A percentile compares a stretch with the other conserved stretches of the same genome.
Evolutionary conservation across 192 early-diverging fungal species (phyloP).

Genomic region (Backusella westeae): DNA sequence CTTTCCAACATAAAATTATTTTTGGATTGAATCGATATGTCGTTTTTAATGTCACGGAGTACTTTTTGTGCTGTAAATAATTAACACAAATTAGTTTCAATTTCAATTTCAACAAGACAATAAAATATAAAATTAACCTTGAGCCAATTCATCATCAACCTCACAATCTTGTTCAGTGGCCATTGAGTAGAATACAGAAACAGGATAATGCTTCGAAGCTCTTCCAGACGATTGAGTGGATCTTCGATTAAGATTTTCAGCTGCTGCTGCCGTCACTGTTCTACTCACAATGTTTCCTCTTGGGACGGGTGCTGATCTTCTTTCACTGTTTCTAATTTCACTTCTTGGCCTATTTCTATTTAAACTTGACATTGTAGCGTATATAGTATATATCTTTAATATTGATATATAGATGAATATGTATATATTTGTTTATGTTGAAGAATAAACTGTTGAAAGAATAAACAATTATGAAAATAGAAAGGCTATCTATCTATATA

Average conservation of each 20-base stretch:
- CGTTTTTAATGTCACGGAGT: slow-evolving; percentile 81
- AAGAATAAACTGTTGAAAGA: background rate
- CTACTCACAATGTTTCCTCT: slow-evolving; percentile 25
- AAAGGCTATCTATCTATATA: too few species aligned
- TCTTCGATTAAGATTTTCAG: slow-evolving; percentile 26
- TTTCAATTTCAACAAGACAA: background rate
- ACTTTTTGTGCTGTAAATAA: slow-evolving; percentile 68
- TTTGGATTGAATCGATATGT: slow-evolving; percentile 92
- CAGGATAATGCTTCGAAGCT: slow-evolving; percentile 67
- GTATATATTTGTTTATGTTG: background rate
- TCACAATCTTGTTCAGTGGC: slow-evolving; percentile 91
- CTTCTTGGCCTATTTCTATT: background rate
- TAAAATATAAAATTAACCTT: slow-evolving; percentile 53
- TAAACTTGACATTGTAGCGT: background rate
- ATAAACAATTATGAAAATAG: background rate
- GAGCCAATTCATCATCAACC: slow-evolving; percentile 89
- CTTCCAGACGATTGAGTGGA: slow-evolving; percentile 40
- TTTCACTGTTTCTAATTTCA: background rate
- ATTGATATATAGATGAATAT: background rate
- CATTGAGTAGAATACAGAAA: slow-evolving; percentile 72
- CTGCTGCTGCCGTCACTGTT: slow-evolving; percentile 32
- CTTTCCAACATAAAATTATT: slow-evolving; percentile 93
- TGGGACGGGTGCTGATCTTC: background rate
- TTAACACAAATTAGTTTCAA: slow-evolving; percentile 1
- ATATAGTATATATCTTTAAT: background rate